Percentiles rank a stretch among this genome's conserved stretches.
Evolutionary conservation across 2,329 filamentous ascomycete species (phyloP).

Genomic region (Aschersonia sp.): DNA sequence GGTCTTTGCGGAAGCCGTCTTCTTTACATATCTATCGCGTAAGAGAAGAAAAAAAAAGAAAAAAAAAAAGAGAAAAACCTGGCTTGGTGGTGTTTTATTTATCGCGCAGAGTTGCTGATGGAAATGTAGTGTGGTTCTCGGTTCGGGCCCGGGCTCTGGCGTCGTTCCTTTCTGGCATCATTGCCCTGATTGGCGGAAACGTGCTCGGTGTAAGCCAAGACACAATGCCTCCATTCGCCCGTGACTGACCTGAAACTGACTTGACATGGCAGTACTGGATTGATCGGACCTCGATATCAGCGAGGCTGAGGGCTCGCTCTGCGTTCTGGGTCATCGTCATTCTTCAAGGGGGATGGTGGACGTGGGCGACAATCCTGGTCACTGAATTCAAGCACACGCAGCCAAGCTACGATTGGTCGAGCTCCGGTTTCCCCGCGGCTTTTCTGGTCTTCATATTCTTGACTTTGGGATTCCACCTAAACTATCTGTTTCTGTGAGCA

Average conservation of each 20-base stretch:
- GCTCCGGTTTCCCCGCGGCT: constrained; percentile 45
- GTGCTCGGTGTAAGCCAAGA: constrained; percentile 42
- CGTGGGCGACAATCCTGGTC: constrained; percentile 53
- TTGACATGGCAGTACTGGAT: constrained; percentile 30
- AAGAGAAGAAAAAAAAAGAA: not conserved
- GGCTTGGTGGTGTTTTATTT: not conserved
- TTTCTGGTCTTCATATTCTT: constrained; percentile 57
- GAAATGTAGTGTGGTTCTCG: constrained; percentile 43
- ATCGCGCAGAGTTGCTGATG: not conserved
- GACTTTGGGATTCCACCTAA: constrained; percentile 53
- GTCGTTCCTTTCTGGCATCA: constrained; percentile 54
- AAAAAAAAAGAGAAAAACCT: too few species aligned
- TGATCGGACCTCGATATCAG: constrained; percentile 37
- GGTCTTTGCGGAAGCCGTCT: constrained; percentile 41
- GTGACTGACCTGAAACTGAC: too few species aligned
- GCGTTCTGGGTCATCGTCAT: constrained; percentile 38
- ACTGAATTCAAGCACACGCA: constrained; percentile 40
- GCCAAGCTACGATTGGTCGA: constrained; percentile 52
- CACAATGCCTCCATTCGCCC: not conserved
- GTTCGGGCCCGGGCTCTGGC: constrained; percentile 55
- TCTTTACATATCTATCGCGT: constrained; percentile 47
- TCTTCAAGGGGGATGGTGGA: constrained; percentile 56
- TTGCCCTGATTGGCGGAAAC: constrained; percentile 44
- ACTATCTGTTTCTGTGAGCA: constrained; percentile 54
- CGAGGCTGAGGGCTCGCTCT: constrained; percentile 37